Base-by-base conservation (phyloP, 345 rosid genomes). In the Brassica rapa region DNA sequence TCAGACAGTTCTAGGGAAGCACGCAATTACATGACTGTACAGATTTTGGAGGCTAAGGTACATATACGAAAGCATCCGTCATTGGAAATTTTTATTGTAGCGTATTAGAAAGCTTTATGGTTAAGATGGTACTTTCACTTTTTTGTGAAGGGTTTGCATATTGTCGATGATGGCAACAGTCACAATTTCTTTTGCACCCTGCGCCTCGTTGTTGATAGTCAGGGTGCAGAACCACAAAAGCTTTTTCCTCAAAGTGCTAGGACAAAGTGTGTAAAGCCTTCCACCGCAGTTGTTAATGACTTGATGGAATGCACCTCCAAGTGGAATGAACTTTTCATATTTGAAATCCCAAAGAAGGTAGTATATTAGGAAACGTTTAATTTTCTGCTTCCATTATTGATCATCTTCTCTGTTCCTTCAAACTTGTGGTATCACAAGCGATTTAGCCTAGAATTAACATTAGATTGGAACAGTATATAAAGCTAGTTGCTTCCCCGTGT, bases 171-270 rank as follows among this genome's bases (percentile, higher is more conserved):
- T 86, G 99, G 99, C 23, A 92, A 88, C 82, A 87, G 93, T 86
- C 97, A 91, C 74, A 87, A 84, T 74, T 90, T 93, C 86, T 95
- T 91, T 79, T 93, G 99, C 88, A 91, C 98, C 39, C 83, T 93
- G 78, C 97, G 98, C 66, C 90, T 95, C 41, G 89, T 90, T 65
- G 86, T 90, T 79, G 95, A 90, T 83, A 86, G 85, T 81, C 91
- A 85, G 78, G 87, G 89, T 79, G 81, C 91, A 43, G 99, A 95
- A 70, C 93, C 92, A 80, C 99, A 90, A 83, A 95, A 87, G 81
- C 87, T 87, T 79, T 91, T 90, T 81, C 98, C 99, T 61, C 98
- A 93, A 84, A 95, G 98, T 87, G 99, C 94, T 33, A 89, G 99
- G 91, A 95, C 99, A 71, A 95, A 89, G 87, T 95, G 98, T 61